phyloP scores from a whole-genome alignment of 2,329 filamentous ascomycete genomes.

The Phialophora chinensis region DNA sequence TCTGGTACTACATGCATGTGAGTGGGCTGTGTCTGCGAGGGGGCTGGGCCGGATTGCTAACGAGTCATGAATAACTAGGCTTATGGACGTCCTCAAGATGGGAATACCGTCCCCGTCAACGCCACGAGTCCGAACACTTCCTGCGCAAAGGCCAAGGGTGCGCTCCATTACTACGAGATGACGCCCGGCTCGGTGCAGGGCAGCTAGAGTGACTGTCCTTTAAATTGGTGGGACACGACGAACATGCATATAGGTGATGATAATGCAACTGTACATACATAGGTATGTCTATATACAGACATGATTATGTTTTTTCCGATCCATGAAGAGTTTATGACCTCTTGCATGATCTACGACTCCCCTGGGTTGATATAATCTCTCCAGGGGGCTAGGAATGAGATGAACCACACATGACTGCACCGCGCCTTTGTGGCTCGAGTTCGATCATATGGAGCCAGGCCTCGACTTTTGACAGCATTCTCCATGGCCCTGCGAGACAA shows the following conservation, averaged over 20 bases:
- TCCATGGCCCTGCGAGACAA: neutral
- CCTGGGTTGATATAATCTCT: neutral
- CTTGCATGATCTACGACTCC: neutral
- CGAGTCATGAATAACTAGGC: slow-evolving; percentile 17
- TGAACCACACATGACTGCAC: neutral
- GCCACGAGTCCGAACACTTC: slow-evolving; percentile 35
- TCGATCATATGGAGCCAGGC: neutral
- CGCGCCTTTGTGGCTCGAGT: neutral
- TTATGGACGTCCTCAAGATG: slow-evolving; percentile 61
- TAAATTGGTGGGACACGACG: neutral
- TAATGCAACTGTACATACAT: neutral
- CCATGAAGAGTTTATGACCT: neutral
- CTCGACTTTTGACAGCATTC: neutral
- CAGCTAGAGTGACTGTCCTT: slow-evolving; percentile 8
- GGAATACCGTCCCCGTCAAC: slow-evolving; percentile 50
- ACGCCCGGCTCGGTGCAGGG: slow-evolving; percentile 31
- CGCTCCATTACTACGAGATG: slow-evolving; percentile 37
- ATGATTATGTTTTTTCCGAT: neutral
- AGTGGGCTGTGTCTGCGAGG: slow-evolving; percentile 10
- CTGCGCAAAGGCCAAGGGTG: slow-evolving; percentile 39
- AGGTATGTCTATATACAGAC: neutral
- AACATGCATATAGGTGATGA: neutral
- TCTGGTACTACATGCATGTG: slow-evolving; percentile 71
- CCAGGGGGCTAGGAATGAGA: neutral
- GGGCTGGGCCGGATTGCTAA: neutral